Percentiles rank a stretch among this genome's conserved stretches.
Evolutionary conservation across 2,329 filamentous ascomycete species (phyloP).

Genomic region (Penicillium crustosum): DNA sequence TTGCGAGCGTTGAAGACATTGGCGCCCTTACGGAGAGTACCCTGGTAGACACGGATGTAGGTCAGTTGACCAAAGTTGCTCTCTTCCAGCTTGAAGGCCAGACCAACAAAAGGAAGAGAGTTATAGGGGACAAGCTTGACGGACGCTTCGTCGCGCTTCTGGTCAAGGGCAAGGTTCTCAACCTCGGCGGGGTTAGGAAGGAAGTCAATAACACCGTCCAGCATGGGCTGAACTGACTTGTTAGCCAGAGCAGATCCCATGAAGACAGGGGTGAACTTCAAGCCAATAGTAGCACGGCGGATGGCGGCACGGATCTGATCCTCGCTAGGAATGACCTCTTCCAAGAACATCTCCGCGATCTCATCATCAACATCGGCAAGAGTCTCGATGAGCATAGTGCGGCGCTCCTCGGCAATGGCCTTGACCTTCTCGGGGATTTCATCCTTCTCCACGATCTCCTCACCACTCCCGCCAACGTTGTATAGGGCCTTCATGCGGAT

Average conservation of each 20-base stretch:
- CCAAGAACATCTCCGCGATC: slow-evolving; percentile 91
- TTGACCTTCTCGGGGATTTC: slow-evolving; percentile 79
- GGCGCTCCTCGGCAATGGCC: slow-evolving; percentile 76
- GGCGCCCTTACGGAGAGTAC: slow-evolving; percentile 79
- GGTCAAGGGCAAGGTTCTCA: slow-evolving; percentile 84
- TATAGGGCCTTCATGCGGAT: slow-evolving; percentile 92
- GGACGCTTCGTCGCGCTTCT: slow-evolving; percentile 70
- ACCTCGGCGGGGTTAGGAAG: slow-evolving; percentile 89
- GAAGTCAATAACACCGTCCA: slow-evolving; percentile 94
- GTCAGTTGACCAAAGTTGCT: slow-evolving; percentile 98
- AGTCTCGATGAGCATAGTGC: slow-evolving; percentile 85
- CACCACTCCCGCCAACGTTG: slow-evolving; percentile 81
- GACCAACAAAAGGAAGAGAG: slow-evolving; percentile 85
- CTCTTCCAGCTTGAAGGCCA: slow-evolving; percentile 98
- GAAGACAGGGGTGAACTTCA: slow-evolving; percentile 91
- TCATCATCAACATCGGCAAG: slow-evolving; percentile 97
- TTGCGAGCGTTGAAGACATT: slow-evolving; percentile 92
- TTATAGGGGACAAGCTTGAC: slow-evolving; percentile 93
- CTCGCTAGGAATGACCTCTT: slow-evolving; percentile 75
- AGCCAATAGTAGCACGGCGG: slow-evolving; percentile 79
- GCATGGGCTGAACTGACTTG: slow-evolving; percentile 93
- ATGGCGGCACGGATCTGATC: slow-evolving; percentile 90
- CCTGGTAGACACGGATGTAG: slow-evolving; percentile 98
- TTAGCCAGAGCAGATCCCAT: slow-evolving; percentile 96
- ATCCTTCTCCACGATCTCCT: slow-evolving; percentile 71